These are phyloP conservation scores for Auricularia sp. DNA, from an alignment of 768 basidiomycete genomes.

Conservation along the genomic window DNA sequence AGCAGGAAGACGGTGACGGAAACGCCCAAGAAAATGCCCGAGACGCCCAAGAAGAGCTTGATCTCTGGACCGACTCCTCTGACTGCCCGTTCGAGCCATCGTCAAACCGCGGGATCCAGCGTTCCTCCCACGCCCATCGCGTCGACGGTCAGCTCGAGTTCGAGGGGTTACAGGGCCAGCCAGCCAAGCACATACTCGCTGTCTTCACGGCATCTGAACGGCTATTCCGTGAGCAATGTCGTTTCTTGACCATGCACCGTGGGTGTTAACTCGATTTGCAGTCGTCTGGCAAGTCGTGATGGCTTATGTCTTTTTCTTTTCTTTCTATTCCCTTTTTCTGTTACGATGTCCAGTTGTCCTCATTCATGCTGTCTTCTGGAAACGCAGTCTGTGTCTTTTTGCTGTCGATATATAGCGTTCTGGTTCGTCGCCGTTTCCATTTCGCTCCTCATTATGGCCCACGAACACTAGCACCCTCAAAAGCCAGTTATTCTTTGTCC, in stretches of 20 bases:
- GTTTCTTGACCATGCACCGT: neutral
- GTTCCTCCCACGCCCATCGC: slow-evolving; percentile 9
- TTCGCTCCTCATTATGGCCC: neutral
- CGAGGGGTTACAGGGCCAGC: neutral
- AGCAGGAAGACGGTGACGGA: slow-evolving; percentile 30
- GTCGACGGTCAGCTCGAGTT: neutral
- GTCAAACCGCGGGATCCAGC: slow-evolving; percentile 1
- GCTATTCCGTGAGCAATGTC: neutral
- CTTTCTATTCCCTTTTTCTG: neutral
- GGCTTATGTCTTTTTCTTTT: neutral
- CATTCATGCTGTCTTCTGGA: neutral
- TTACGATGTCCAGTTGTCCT: no score
- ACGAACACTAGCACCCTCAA: neutral
- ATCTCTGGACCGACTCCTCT: slow-evolving; percentile 85
- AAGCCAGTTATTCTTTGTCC: no score
- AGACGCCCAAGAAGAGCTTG: slow-evolving; percentile 81
- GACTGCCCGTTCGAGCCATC: slow-evolving; percentile 45
- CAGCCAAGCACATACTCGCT: slow-evolving; percentile 1
- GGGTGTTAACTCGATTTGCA: neutral
- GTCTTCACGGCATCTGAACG: neutral
- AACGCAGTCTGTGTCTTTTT: neutral
- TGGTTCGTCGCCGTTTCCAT: neutral
- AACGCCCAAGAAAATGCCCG: slow-evolving; percentile 30
- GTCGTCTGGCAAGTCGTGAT: neutral
- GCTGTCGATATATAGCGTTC: neutral